Conservation (phyloP, 371 early-diverging fungal genomes). For the Syncephalastrum monosporum region DNA sequence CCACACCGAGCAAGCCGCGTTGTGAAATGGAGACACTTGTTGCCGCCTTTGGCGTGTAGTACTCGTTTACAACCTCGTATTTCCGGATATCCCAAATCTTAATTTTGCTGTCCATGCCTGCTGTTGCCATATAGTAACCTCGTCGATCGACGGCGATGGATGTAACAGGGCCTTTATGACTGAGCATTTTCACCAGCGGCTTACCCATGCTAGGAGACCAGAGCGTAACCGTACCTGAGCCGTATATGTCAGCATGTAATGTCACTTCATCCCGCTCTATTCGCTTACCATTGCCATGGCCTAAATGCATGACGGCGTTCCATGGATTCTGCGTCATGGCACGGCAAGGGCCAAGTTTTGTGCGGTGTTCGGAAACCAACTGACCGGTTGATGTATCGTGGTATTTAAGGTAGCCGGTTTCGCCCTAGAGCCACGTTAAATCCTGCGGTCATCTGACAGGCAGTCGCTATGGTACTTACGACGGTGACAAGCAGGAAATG, state of each 20-base stretch:
- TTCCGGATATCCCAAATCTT: constrained; percentile 97
- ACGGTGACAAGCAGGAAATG: constrained; percentile 93
- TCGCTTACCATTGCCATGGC: constrained; percentile 81
- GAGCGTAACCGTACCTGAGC: constrained; percentile 76
- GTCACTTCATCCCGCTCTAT: not conserved
- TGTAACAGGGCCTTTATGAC: constrained; percentile 87
- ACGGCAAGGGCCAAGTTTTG: constrained; percentile 78
- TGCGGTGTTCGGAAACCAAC: constrained; percentile 80
- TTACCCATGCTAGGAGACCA: constrained; percentile 89
- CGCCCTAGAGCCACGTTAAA: constrained; percentile 49
- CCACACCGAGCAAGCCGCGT: constrained; percentile 84
- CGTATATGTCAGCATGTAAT: not conserved
- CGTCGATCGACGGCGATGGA: constrained; percentile 85
- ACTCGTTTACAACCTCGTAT: constrained; percentile 79
- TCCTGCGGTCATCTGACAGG: not conserved
- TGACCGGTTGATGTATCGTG: constrained; percentile 97
- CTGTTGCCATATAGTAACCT: constrained; percentile 93
- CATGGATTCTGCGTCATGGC: constrained; percentile 91
- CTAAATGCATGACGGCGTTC: constrained; percentile 93
- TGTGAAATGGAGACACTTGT: constrained; percentile 81
- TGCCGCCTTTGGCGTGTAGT: constrained; percentile 77
- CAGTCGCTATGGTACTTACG: constrained; percentile 37
- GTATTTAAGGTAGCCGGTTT: constrained; percentile 86
- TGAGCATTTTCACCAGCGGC: constrained; percentile 94
- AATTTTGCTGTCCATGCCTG: constrained; percentile 89